Evolutionary conservation across 768 basidiomycete genomes (phyloP), one percentile per base, ranked within the genome.

Genomic region (Tricholoma hemisulphureum): DNA sequence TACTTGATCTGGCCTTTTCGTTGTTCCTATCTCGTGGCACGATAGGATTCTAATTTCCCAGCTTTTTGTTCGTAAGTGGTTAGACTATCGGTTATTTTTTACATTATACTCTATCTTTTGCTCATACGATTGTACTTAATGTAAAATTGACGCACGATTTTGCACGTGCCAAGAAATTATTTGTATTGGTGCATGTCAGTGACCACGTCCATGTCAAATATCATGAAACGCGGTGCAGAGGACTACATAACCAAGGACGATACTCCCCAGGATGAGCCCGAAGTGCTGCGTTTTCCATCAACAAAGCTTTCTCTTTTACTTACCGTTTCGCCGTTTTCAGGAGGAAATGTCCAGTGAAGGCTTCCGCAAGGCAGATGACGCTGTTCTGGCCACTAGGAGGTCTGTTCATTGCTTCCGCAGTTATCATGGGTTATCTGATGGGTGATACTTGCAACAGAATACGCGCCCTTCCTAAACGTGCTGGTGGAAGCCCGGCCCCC

Each of bases 211-310:
- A 13, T 43, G 11, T 49, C 13, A 52, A 45, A 57, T 48, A 57
- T 37, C 59, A 87, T 91, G 87, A 92, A 92, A 73, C 83, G 90
- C 69, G 81, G 78, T 55, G 90, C 90, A 68, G 90, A 91, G 52
- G 82, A 73, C 59, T 87, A 93, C 63, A 66, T 93, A 31, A 77
- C 79, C 10, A 89, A 84, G 64, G 86, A 86, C 58, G 77, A 73
- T 24, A 66, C 51, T 18, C 77, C 75, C 23, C 80, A 84, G 51
- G 77, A 73, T 10, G 70, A 67, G 31, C 74, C 70, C 16, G 76
- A 77, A 46, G 75, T 69, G 31, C 35, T 50, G 28, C 46, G 16
- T 23, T 21, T 31, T 8, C 21, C 24, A 23, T 56, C 14, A 23
- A 29, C 10, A 13, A 23, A 62, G 6, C n/a, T 34, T 10, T 37